Base-by-base conservation (phyloP, 1,284 basidiomycete genomes). In the Exsudoporus floridanus region DNA sequence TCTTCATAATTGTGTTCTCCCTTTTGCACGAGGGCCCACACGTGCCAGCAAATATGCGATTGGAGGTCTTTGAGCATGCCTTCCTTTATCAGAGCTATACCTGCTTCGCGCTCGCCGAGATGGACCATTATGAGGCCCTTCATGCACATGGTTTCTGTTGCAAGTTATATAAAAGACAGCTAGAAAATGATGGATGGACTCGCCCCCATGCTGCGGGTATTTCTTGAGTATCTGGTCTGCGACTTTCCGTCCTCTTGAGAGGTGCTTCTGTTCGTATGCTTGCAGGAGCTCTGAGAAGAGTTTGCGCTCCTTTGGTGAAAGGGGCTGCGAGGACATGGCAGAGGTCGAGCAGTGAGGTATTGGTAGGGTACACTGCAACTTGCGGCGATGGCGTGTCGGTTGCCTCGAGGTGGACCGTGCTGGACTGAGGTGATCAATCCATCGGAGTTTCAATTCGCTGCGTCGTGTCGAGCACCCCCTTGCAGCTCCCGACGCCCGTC, bases 21-120 rank as follows among this genome's bases (percentile, higher is more conserved):
- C 71, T 94, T 92, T 68, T 94, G 90, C 31, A 96, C 84, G 63
- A 98, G 86, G 40, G 94, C 97, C 65, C 94, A 91, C 55, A 99
- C 95, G 70, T 99, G 97, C 96, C 97, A 99, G 66, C 89, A 90
- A 66, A 99, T 98, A 69, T 99, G 96, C 23, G 91, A 94, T 34
- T 86, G 92, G 54, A 96, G 77, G 74, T 98, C 94, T 56, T 90
- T 81, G 54, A 87, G 84, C 58, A 97, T 82, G 42, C 94, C 97
- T 58, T 91, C 86, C 74, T 90, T 90, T 54, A 97, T 92, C 54
- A 96, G 79, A 31, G 89, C 87, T 54, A 92, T 77, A 18, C 94
- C 94, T 57, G 92, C 83, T 16, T 93, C 90, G 25, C 92, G 86
- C 63, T 85, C 83, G 27, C 89, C 90, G 77, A 93, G 86, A 60